Evolutionary conservation across 306 rosid species (phyloP).

Genomic region (Vachellia collinsii): DNA sequence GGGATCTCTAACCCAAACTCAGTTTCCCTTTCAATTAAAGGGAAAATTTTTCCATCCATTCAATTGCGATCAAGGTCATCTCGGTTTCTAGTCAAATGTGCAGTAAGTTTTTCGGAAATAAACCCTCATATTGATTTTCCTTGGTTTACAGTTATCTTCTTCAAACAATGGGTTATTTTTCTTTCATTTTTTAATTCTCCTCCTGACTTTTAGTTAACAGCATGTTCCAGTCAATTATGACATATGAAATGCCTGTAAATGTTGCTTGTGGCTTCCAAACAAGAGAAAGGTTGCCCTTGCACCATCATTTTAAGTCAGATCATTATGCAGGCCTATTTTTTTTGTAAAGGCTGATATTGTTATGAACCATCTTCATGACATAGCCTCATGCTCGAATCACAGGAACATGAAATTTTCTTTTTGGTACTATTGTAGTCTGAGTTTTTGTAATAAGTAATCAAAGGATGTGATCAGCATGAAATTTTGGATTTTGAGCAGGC

Average conservation of each 20-base stretch:
- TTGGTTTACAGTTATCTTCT: neutral
- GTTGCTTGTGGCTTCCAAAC: neutral
- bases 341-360: neutral
- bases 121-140: neutral
- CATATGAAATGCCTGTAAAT: neutral
- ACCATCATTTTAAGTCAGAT: neutral
- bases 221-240: neutral
- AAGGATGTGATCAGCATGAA: neutral
- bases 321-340: neutral
- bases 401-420: neutral
- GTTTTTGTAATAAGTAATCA: neutral
- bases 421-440: constrained; percentile 40
- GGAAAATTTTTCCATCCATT: constrained; percentile 50
- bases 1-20: constrained; percentile 49
- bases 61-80: constrained; percentile 40
- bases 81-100: constrained; percentile 57
- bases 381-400: neutral
- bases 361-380: neutral
- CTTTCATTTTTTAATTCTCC: neutral
- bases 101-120: constrained; percentile 47
- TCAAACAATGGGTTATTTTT: neutral
- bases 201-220: neutral
- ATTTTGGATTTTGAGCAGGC: constrained; percentile 54
- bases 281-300: neutral
- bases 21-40: constrained; percentile 55